Conservation (phyloP, 2,329 filamentous ascomycete genomes). For the Chaetomiaceae sp. region DNA sequence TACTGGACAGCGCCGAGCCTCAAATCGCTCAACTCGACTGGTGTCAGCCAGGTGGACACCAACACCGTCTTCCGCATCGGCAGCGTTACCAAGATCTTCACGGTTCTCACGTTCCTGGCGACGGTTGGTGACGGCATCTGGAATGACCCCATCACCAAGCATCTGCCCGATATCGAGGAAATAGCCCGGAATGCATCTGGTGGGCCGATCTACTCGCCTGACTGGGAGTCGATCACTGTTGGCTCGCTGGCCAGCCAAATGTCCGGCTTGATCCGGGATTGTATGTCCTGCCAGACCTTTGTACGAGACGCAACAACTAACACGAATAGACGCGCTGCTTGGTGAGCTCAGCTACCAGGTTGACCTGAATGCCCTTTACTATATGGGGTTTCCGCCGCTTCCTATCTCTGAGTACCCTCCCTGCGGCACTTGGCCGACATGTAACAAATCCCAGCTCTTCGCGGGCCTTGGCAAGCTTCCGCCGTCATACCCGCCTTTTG, state of each 20-base stretch:
- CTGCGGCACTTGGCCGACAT: constrained; percentile 28
- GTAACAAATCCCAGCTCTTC: constrained; percentile 24
- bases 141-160: constrained; percentile 35
- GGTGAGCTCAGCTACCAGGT: constrained; percentile 23
- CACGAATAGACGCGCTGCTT: constrained; percentile 20
- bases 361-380: constrained; percentile 14
- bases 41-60: constrained; percentile 30
- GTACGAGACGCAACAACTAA: background rate
- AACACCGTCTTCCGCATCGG: constrained; percentile 35
- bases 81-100: constrained; percentile 35
- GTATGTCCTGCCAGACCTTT: constrained; percentile 18
- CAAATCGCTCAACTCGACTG: constrained; percentile 24
- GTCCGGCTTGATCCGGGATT: constrained; percentile 31
- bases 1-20: constrained; percentile 30
- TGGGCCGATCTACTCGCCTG: constrained; percentile 10
- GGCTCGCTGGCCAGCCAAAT: constrained; percentile 24
- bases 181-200: constrained; percentile 14
- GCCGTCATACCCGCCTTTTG: constrained; percentile 28
- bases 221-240: constrained; percentile 22
- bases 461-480: constrained; percentile 22
- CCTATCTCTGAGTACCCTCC: constrained; percentile 24
- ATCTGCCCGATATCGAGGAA: constrained; percentile 33
- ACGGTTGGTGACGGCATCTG: constrained; percentile 30
- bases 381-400: constrained; percentile 28
- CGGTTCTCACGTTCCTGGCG: constrained; percentile 31